Percentiles rank a stretch among this genome's conserved stretches.
Evolutionary conservation across 306 rosid genomes (phyloP).

Genomic region (Prunus armeniaca): DNA sequence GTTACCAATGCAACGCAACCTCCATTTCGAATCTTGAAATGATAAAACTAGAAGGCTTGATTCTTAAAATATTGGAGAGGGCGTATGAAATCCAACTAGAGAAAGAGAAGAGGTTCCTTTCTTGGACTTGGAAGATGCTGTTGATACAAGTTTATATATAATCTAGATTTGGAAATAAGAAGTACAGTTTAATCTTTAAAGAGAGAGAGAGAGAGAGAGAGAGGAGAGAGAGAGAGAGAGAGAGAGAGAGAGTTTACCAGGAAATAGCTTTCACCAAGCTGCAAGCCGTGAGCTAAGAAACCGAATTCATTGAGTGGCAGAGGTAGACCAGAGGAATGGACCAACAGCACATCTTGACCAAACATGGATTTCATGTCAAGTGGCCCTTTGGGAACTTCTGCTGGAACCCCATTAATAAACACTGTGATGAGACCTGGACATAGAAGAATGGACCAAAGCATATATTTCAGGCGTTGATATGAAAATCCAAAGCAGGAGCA

Average conservation of each 20-base stretch:
- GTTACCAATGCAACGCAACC: slow-evolving; percentile 8
- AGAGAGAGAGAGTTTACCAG: slow-evolving; percentile 42
- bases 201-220: slow-evolving; percentile 1
- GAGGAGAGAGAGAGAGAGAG: slow-evolving; percentile 2
- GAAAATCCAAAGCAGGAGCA: too few species aligned
- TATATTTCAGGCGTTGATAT: too few species aligned
- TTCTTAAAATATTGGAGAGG: neutral
- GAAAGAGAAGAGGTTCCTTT: neutral
- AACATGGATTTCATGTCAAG: slow-evolving; percentile 62
- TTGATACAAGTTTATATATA: slow-evolving; percentile 2
- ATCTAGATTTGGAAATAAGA: neutral
- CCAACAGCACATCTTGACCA: slow-evolving; percentile 61
- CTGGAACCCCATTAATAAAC: slow-evolving; percentile 75
- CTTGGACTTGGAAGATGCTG: neutral
- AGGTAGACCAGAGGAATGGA: slow-evolving; percentile 79
- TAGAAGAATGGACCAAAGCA: neutral
- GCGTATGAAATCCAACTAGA: neutral
- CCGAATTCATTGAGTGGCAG: slow-evolving; percentile 71
- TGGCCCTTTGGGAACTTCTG: slow-evolving; percentile 69
- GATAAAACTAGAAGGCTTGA: neutral
- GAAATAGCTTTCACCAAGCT: slow-evolving; percentile 84
- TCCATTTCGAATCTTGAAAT: neutral
- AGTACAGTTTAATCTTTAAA: neutral
- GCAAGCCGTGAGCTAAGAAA: slow-evolving; percentile 56
- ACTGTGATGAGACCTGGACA: slow-evolving; percentile 60